Evolutionary conservation across 495 filamentous ascomycete species (phyloP), one percentile per base, ranked within the genome.

Genomic region (Haplographium delicatum): DNA sequence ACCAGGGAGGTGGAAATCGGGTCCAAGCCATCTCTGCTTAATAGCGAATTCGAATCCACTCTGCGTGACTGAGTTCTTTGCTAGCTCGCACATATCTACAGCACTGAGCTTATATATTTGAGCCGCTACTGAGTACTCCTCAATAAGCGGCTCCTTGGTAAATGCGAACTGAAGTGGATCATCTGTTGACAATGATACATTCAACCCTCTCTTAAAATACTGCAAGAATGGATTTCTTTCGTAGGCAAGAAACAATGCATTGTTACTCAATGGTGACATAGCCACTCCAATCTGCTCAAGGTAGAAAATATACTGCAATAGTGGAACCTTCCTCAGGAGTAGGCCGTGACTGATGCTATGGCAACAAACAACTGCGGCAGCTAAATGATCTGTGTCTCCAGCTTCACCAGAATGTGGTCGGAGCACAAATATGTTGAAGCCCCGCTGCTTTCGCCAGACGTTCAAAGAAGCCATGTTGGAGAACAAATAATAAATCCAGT

Each of bases 241-340:
- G 63, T 98, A 98, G 16, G 93, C 91, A 31, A 98, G 73, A 69
- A 98, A 98, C 24, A 98, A 68, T 0, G 93, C 93, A 59, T 98
- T 98, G 73, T 98, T 98, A 64, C 89, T 95, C 25, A 98, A 80
- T 22, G 93, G 93, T 8, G 93, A 97, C 93, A 98, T 98, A 47
- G 93, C 93, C 61, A 98, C 93, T 47, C 93, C 93, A 54, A 98
- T 96, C 62, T 95, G 90, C 59, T 98, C 90, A 19, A 98, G 80
- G 57, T 98, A 98, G 69, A 95, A 98, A 43, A 97, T 84, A 67
- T 98, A 98, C 62, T 98, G 93, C 51, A 98, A 65, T 40, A 98
- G 65, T 4, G 93, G 94, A 7, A 97, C 90, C 62, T 98, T 98
- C 27, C 94, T 82, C 27, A 98, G 73, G 47, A 96, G 72, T 31